Base-by-base conservation (phyloP, 1,284 basidiomycete genomes). In the Acaromyces ingoldii region DNA sequence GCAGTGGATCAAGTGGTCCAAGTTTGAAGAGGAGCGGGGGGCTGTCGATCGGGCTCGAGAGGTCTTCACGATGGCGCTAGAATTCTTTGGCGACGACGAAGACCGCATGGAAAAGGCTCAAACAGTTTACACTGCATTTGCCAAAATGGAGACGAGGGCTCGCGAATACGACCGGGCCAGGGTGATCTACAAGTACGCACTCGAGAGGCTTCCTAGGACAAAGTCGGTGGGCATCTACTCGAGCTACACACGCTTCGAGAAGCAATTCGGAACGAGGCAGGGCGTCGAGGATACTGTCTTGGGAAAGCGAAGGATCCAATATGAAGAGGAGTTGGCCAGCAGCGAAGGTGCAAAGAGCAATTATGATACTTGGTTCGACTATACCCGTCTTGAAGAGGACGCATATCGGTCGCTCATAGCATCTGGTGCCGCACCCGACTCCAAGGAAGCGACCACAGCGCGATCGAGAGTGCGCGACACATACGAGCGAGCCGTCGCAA, bases 341-440 rank as follows among this genome's bases (percentile, higher is more conserved):
- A 51, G 54, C 1, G 26, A 41, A 26, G 56, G 54, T 1, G 53
- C 51, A 41, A 96, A 75, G 91, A 24, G 58, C n/a, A 95, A 97
- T 76, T 98, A 97, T 70, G 93, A 98, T 76, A 87, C 88, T 1
- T 99, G 95, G 95, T 97, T 97, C 74, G 95, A 97, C 70, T 95
- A 95, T 67, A 83, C 90, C 10, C 82, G 91, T 3, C 77, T 99
- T 19, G 93, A 98, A 75, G 95, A 98, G 76, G 88, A 86, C 36
- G 88, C 91, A 0, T 83, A 85, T 64, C 80, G 82, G 24, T 84
- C 89, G 49, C 55, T 72, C 0, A 2, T 57, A 10, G 41, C 57
- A 2, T 57, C 68, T 0, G 68, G 62, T 6, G 64, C 55, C 3
- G 58, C 69, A 7, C 10, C 15, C 21, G 51, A 53, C 24, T 43